Evolutionary conservation across 2,329 filamentous ascomycete species (phyloP).

Genomic region (Alternaria sp.): DNA sequence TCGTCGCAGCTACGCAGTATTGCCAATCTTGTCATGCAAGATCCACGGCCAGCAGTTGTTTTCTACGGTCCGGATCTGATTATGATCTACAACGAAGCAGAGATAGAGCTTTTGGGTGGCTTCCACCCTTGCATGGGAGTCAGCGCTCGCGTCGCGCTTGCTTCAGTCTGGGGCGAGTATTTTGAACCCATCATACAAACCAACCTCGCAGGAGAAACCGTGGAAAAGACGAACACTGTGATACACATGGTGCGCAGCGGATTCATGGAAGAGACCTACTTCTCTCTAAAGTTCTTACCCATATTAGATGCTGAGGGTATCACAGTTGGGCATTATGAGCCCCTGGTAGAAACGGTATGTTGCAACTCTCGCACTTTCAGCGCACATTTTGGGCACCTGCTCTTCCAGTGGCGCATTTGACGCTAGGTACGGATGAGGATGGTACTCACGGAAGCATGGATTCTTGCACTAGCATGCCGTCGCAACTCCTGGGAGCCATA

Average conservation of each 20-base stretch:
- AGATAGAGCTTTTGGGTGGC: constrained; percentile 36
- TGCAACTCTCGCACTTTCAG: accelerated
- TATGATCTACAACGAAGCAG: constrained; percentile 49
- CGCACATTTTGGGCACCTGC: not conserved
- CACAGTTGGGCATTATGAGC: constrained; percentile 76
- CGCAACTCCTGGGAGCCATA: not conserved
- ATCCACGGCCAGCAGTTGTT: constrained; percentile 64
- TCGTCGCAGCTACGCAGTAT: constrained; percentile 71
- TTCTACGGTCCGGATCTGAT: constrained; percentile 53
- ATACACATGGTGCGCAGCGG: constrained; percentile 72
- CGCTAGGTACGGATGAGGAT: not conserved
- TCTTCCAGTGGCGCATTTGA: not conserved
- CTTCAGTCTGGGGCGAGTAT: constrained; percentile 64
- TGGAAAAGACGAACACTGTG: constrained; percentile 66
- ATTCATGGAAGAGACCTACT: constrained; percentile 77
- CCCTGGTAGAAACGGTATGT: constrained; percentile 75
- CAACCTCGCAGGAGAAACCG: constrained; percentile 29
- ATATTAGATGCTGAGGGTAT: constrained; percentile 72
- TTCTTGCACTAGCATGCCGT: no score
- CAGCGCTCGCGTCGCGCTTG: constrained; percentile 66
- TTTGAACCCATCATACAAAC: constrained; percentile 32
- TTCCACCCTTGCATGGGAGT: constrained; percentile 65
- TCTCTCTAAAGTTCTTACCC: constrained; percentile 79
- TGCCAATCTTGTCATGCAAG: constrained; percentile 75
- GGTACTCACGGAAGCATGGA: not conserved